Evolutionary conservation across 2,329 filamentous ascomycete genomes (phyloP).

Genomic region (Orbilia ellipsospora): DNA sequence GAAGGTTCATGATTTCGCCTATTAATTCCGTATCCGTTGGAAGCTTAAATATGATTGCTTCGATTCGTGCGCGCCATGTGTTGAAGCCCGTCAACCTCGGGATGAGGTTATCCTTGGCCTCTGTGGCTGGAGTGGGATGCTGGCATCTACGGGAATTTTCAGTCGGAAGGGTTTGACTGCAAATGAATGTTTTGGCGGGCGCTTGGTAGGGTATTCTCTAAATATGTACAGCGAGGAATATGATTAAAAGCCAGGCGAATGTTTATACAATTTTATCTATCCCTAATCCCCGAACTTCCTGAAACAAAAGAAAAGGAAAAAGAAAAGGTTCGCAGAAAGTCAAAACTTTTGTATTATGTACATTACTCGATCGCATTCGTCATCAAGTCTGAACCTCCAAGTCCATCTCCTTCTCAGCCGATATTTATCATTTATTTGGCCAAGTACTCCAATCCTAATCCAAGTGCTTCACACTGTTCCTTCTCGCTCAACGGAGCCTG

Average conservation of each 20-base stretch:
- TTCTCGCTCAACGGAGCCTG: constrained; percentile 21
- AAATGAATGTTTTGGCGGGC: no score
- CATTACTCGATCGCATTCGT: not conserved
- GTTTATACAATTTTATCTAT: no score
- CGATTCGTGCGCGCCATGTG: constrained; percentile 5
- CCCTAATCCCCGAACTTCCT: no score
- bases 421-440: not conserved
- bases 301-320: no score
- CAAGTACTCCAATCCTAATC: constrained; percentile 13
- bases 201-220: not conserved
- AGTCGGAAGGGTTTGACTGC: no score
- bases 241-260: no score
- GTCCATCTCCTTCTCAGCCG: not conserved
- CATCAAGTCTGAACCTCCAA: not conserved
- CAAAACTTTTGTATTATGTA: not conserved
- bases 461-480: constrained; percentile 21
- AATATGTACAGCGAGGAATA: not conserved
- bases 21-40: no score
- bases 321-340: not conserved
- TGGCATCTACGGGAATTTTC: no score
- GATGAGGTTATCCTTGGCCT: no score
- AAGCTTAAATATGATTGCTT: no score
- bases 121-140: no score
- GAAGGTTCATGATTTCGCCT: not conserved
- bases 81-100: not conserved